Base-by-base conservation (phyloP, 176 grass and related monocot genomes). In the Pontederia crassipes region DNA sequence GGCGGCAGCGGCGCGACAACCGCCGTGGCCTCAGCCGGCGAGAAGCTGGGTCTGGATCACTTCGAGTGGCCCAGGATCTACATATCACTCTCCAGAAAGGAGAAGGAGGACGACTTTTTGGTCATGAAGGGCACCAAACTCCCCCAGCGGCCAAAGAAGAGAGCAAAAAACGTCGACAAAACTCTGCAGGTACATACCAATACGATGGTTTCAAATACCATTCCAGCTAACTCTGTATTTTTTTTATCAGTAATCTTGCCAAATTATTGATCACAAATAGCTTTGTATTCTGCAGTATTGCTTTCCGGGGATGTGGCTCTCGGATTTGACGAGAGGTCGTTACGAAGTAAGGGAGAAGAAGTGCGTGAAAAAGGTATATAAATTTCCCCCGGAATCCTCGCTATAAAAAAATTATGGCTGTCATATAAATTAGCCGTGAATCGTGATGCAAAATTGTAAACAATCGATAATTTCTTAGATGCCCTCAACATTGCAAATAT, bases 101-200 rank as follows among this genome's bases (percentile, higher is more conserved):
- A 97, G 72, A 97, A 97, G 54, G 93, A 97, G 79, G 93, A 88
- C 60, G 93, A 97, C 67, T 97, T 97, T 67, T 65, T 85, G 60
- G 70, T 73, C 66, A 88, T 97, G 73, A 97, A 97, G 69, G 93
- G 93, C 77, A 85, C 93, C 59, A 97, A 92, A 77, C 71, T 85
- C 58, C 93, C 93, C 68, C 93, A 92, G 58, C 75, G 93, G 12
- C 93, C 93, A 46, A 97, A 92, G 60, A 97, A 97, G 68, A 72
- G 93, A 75, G 93, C 85, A n/a, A 97, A 97, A 70, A 59, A 79
- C 74, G 75, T 97, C 62, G 87, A 97, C 76, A 92, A 60, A 76
- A 88, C 79, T 11, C 75, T 97, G 45, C 90, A 92, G 45, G 93
- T 97, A 87, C 16, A 46, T 18, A 9, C 3, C 8, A 8, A 11